Percentiles rank a stretch among this genome's conserved stretches.
These are phyloP conservation scores for Kalmanozyma brasiliensis DNA, from an alignment of 1,284 basidiomycete species.

Conservation along the genomic window DNA sequence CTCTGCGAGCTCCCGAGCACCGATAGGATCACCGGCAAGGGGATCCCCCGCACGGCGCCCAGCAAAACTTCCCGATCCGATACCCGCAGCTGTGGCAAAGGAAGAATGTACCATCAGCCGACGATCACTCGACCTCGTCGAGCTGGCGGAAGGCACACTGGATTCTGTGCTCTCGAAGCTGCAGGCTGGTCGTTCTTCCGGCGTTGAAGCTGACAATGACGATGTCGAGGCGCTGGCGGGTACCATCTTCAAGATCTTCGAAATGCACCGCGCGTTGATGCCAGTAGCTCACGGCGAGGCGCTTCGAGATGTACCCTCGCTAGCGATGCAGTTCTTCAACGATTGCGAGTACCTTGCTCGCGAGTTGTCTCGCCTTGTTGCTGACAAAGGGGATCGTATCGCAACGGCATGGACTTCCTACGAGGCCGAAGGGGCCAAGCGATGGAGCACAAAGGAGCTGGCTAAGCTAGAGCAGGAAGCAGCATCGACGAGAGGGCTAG, in stretches of 20 bases:
- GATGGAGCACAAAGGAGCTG: slow-evolving; percentile 21
- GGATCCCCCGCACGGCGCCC: no score
- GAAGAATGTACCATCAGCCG: slow-evolving; percentile 49
- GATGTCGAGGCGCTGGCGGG: slow-evolving; percentile 24
- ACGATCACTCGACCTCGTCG: slow-evolving; percentile 40
- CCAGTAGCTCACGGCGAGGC: slow-evolving; percentile 76
- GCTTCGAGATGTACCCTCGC: slow-evolving; percentile 73
- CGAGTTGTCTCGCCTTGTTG: slow-evolving; percentile 58
- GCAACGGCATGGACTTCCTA: slow-evolving; percentile 9
- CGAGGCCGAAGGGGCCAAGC: slow-evolving; percentile 19
- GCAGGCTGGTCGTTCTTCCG: background rate
- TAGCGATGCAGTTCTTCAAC: slow-evolving; percentile 84
- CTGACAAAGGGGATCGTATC: slow-evolving; percentile 64
- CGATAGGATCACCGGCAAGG: no score
- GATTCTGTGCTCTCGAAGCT: slow-evolving; percentile 20
- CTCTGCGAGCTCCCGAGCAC: no score
- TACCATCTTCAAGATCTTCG: slow-evolving; percentile 73
- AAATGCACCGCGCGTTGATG: slow-evolving; percentile 83
- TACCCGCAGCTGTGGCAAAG: slow-evolving; percentile 9
- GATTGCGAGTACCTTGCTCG: slow-evolving; percentile 79
- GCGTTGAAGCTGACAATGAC: slow-evolving; percentile 1
- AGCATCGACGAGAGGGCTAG: slow-evolving; percentile 35
- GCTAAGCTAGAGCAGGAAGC: slow-evolving; percentile 47
- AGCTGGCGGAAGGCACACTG: slow-evolving; percentile 33
- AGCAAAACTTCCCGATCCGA: background rate